A percentile compares a stretch with the other conserved stretches of the same genome.
These are phyloP conservation scores for Fragilaria crotonensis DNA, from an alignment of 108 stramenopile genomes.

Conservation along the genomic window DNA sequence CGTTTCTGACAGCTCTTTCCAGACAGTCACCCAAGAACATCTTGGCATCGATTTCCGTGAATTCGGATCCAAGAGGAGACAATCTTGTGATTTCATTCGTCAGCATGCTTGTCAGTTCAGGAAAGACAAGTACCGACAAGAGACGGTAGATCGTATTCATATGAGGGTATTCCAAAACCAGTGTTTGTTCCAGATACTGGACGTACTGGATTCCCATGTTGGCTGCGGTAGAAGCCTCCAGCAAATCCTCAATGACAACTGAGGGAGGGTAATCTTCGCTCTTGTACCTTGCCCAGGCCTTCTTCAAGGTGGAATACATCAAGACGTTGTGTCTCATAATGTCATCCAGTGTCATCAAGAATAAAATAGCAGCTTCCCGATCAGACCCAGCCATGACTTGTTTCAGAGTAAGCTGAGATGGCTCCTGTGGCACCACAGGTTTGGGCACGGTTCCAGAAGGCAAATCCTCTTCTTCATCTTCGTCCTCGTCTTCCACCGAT, in stretches of 20 bases:
- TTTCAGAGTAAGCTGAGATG: slow-evolving; percentile 17
- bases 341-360: slow-evolving; percentile 26
- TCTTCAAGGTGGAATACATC: slow-evolving; percentile 10
- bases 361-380: slow-evolving; percentile 30
- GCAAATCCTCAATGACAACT: slow-evolving; percentile 17
- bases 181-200: slow-evolving; percentile 24
- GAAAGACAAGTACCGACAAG: slow-evolving; percentile 22
- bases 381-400: slow-evolving; percentile 32
- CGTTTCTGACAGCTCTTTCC: slow-evolving; percentile 28
- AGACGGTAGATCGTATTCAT: slow-evolving; percentile 36
- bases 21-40: slow-evolving; percentile 40
- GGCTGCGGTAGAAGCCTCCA: slow-evolving; percentile 24
- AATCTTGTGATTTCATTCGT: slow-evolving; percentile 16
- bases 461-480: slow-evolving; percentile 17
- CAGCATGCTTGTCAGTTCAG: slow-evolving; percentile 25
- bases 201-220: slow-evolving; percentile 42
- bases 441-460: slow-evolving; percentile 12
- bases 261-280: slow-evolving; percentile 1
- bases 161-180: slow-evolving; percentile 27
- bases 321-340: slow-evolving; percentile 12
- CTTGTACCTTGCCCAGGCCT: background rate
- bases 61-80: slow-evolving; percentile 7
- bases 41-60: slow-evolving; percentile 13
- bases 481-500: slow-evolving; percentile 17
- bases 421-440: slow-evolving; percentile 12